Base-by-base conservation (phyloP, 768 basidiomycete genomes). In the Rhizopogon vesiculosus region DNA sequence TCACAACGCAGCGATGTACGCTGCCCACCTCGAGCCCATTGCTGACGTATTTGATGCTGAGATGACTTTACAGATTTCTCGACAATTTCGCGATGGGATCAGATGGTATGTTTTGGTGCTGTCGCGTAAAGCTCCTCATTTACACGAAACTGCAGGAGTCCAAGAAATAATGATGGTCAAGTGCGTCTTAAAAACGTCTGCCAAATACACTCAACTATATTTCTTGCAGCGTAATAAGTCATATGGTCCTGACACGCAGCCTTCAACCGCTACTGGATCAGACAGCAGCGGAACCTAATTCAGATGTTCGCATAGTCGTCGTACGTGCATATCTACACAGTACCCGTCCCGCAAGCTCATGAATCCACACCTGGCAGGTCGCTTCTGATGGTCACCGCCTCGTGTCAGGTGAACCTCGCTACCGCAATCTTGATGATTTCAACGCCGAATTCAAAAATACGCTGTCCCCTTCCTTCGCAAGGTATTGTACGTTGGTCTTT, bases 261-360 rank as follows among this genome's bases (percentile, higher is more conserved):
- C 73, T 87, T 7, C 71, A 85, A 39, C 81, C 85, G 2, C 63
- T 85, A 2, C 62, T 87, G 45, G 69, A 68, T 41, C 66, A 71
- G 51, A 86, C 86, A 1, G 78, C 82, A 0, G 59, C 71, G 16
- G 66, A 75, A 45, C 67, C 74, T 0, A 69, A 69, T 22, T 74
- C 82, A 0, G 86, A 87, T 56, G 85, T 86, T 45, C 79, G 86
- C 16, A 74, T 88, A 13, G 74, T 86, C 9, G 77, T 80, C 53
- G 85, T 85, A 56, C 42, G 79, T 58, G 29, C 8, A n/a, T 5
- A 7, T 33, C 46, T 5, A 31, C 18, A 7, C 38, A 12, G 55
- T 69, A 15, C 33, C 57, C 13, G 33, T 31, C 15, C 16, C 22
- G 7, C 39, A 42, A 15, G 25, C 45, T 33, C 8, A 33, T 8